Conservation (phyloP, 2,329 filamentous ascomycete genomes). For the Aspergillus nomiae region DNA sequence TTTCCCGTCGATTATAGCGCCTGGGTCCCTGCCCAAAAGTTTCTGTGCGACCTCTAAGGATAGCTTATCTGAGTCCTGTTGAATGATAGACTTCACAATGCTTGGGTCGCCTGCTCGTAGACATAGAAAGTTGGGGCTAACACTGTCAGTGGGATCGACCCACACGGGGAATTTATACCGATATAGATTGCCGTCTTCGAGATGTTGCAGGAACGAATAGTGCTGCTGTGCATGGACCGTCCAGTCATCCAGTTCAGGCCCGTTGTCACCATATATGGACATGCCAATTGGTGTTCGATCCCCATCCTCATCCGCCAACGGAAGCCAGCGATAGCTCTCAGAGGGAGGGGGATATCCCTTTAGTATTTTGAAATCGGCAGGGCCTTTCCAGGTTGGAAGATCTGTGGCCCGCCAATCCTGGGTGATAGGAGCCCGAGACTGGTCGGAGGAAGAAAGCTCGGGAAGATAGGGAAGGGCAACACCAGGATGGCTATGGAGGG, state of each 20-base stretch:
- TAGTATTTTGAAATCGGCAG: slow-evolving; percentile 30
- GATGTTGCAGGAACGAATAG: slow-evolving; percentile 51
- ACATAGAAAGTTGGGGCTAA: slow-evolving; percentile 58
- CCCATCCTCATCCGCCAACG: slow-evolving; percentile 38
- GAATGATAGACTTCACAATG: slow-evolving; percentile 45
- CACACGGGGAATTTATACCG: slow-evolving; percentile 52
- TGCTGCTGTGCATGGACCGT: slow-evolving; percentile 51
- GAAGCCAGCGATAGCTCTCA: slow-evolving; percentile 54
- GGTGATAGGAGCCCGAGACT: slow-evolving; percentile 16
- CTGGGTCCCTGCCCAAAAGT: not conserved
- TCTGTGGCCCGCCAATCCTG: slow-evolving; percentile 36
- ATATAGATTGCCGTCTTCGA: slow-evolving; percentile 49
- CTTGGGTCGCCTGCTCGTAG: slow-evolving; percentile 57
- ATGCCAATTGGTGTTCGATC: slow-evolving; percentile 51
- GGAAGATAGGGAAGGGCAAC: slow-evolving; percentile 58
- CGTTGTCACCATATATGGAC: slow-evolving; percentile 50
- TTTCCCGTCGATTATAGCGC: slow-evolving; percentile 56
- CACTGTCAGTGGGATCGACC: slow-evolving; percentile 53
- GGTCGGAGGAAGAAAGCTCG: slow-evolving; percentile 36
- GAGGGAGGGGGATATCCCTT: slow-evolving; percentile 32
- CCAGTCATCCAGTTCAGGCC: slow-evolving; percentile 53
- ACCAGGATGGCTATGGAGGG: slow-evolving; percentile 58
- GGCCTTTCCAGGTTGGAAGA: slow-evolving; percentile 38
- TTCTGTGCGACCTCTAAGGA: slow-evolving; percentile 35
- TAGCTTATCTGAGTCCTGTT: slow-evolving; percentile 43